A percentile compares a stretch with the other conserved stretches of the same genome.
Evolutionary conservation across 331 rosid genomes (phyloP).

Genomic region (Pyrus hybrid): DNA sequence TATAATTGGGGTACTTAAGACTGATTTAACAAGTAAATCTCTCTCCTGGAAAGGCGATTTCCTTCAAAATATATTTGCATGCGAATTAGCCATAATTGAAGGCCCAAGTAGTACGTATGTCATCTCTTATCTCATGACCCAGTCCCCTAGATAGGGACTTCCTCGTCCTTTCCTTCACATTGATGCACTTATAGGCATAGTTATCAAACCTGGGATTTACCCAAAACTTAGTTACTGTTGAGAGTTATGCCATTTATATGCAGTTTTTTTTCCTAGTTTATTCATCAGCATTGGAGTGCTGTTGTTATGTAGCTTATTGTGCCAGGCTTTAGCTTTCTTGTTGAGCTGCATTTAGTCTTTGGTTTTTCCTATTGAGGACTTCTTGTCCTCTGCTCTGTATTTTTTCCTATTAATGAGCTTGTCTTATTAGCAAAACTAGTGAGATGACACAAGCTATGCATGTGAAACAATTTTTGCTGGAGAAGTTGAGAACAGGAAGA

Average conservation of each 20-base stretch:
- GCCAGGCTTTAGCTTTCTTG: too few relatives aligned
- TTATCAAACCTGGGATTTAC: not conserved
- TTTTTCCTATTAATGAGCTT: too few relatives aligned
- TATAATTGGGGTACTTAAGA: too few relatives aligned
- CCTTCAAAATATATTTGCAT: not conserved
- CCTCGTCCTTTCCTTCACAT: not conserved
- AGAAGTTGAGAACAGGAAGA: too few relatives aligned
- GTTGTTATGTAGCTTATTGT: too few relatives aligned
- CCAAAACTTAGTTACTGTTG: not conserved
- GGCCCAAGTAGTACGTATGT: not conserved
- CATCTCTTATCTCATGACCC: not conserved
- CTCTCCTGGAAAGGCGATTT: not conserved
- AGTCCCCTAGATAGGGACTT: not conserved
- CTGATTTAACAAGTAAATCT: not conserved
- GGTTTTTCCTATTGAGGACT: too few relatives aligned
- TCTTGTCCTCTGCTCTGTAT: too few relatives aligned
- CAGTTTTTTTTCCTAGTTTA: not conserved
- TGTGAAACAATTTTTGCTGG: too few relatives aligned
- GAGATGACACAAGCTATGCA: too few relatives aligned
- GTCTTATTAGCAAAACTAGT: too few relatives aligned
- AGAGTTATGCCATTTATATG: not conserved
- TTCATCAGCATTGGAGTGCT: too few relatives aligned
- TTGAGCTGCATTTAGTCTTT: too few relatives aligned
- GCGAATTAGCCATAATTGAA: not conserved
- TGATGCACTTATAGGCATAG: not conserved